Base-by-base conservation (phyloP, 148 eudicot species). In the Spergularia marina region DNA sequence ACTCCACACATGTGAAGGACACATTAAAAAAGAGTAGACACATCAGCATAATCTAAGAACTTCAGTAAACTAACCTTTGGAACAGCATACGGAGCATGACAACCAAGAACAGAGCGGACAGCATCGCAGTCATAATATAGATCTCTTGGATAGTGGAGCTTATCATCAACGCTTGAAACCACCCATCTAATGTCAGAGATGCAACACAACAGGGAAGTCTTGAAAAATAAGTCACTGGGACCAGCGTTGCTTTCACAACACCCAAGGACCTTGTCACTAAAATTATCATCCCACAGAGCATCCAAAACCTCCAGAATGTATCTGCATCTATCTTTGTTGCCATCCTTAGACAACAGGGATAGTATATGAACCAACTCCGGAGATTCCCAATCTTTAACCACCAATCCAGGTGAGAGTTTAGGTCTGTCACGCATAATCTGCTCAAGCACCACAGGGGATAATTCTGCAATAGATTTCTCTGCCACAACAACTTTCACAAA, bases 321-420 rank as follows among this genome's bases (percentile, higher is more conserved):
- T 73, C 68, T 80, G 63, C 86, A 86, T 76, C 83, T 86, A 69
- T 80, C 86, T 70, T 10, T 67, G 76, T 82, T 86, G 77, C 83
- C 82, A 47, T 74, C 85, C 54, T 82, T 75, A 53, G 92, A 83
- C 65, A 92, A 68, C n/a, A 74, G 77, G 64, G 92, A 88, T 54
- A 95, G 56, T 76, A 95, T 77, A 67, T 77, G 75, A 65, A 57
- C 70, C 66, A 92, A 81, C 76, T 95, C 98, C 62, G 83, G 79
- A 54, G 98, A 95, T 86, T 90, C 97, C 97, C 97, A 95, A 85
- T 91, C 96, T 76, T 75, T 87, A 52, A 81, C 86, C 77, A 86
- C n/a, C 65, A 82, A 59, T 53, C 76, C 85, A 7, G 82, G 61
- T 44, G 89, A 78, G 10, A 88, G 70, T 66, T 80, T 61, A 63